These are phyloP conservation scores for Eucalyptus tenuipes DNA, from an alignment of 345 rosid genomes.

Conservation along the genomic window DNA sequence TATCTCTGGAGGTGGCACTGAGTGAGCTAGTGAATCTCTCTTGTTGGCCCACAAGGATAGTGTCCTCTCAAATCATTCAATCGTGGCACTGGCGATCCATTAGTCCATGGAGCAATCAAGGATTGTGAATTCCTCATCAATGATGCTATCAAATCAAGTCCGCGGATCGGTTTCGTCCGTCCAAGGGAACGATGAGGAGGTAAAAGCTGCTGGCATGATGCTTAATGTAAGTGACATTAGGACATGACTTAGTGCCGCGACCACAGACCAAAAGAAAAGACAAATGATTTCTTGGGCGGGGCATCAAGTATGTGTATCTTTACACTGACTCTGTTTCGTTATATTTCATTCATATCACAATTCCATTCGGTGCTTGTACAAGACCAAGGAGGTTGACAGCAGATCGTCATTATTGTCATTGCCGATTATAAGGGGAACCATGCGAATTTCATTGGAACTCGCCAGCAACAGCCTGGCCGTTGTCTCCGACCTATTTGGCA, in stretches of 20 bases:
- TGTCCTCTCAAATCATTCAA: background rate
- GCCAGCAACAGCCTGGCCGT: constrained; percentile 21
- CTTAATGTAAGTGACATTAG: background rate
- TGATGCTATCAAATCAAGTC: constrained; percentile 9
- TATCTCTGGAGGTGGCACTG: constrained; percentile 9
- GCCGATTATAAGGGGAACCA: background rate
- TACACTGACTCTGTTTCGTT: accelerated
- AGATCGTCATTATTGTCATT: background rate
- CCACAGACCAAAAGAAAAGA: too few relatives aligned
- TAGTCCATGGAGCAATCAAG: background rate
- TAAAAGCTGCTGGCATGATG: background rate
- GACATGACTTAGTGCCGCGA: too few relatives aligned
- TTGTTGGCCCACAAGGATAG: background rate
- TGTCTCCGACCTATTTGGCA: background rate
- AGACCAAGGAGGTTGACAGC: background rate
- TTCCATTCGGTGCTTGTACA: constrained; percentile 20
- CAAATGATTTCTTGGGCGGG: too few relatives aligned
- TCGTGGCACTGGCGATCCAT: background rate
- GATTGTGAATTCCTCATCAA: constrained; percentile 3
- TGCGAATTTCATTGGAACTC: constrained; percentile 14
- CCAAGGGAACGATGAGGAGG: constrained; percentile 21
- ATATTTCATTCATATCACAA: too few relatives aligned
- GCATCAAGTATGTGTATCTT: too few relatives aligned
- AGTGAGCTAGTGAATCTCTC: constrained; percentile 6
- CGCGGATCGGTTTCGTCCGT: constrained; percentile 38